phyloP scores from a whole-genome alignment of 306 rosid genomes.

The Fragaria vesca region DNA sequence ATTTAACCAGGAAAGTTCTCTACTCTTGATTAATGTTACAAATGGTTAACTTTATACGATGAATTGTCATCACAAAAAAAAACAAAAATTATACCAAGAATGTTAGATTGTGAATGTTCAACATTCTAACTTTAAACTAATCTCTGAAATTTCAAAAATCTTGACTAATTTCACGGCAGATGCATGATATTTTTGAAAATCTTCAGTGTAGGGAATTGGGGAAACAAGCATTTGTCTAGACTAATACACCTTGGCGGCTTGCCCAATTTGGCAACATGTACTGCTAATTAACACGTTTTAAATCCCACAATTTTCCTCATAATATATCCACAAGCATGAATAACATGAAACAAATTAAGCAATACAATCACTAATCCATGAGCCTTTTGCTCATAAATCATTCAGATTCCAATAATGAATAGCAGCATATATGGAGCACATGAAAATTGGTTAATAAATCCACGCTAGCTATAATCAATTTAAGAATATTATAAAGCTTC shows the following conservation, averaged over 20 bases:
- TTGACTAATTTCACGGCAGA: background rate
- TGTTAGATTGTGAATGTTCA: background rate
- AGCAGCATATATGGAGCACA: background rate
- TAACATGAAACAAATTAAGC: background rate
- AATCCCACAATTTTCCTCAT: background rate
- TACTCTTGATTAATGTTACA: too few species aligned
- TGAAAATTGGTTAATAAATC: background rate
- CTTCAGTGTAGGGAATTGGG: background rate
- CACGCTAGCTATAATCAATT: background rate
- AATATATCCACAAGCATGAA: background rate
- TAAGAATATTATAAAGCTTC: background rate
- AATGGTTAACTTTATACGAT: too few species aligned
- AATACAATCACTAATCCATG: background rate
- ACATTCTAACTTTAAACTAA: background rate
- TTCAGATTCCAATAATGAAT: background rate
- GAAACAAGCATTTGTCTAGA: background rate
- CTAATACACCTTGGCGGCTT: background rate
- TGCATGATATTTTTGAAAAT: background rate
- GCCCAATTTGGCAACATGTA: background rate
- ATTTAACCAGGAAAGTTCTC: too few species aligned
- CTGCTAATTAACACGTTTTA: background rate
- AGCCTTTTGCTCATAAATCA: background rate
- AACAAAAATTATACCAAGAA: too few species aligned
- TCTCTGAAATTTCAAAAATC: background rate
- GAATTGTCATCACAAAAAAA: too few species aligned